These are phyloP conservation scores for Clonostachys rosea DNA, from an alignment of 2,329 filamentous ascomycete species.

Conservation along the genomic window DNA sequence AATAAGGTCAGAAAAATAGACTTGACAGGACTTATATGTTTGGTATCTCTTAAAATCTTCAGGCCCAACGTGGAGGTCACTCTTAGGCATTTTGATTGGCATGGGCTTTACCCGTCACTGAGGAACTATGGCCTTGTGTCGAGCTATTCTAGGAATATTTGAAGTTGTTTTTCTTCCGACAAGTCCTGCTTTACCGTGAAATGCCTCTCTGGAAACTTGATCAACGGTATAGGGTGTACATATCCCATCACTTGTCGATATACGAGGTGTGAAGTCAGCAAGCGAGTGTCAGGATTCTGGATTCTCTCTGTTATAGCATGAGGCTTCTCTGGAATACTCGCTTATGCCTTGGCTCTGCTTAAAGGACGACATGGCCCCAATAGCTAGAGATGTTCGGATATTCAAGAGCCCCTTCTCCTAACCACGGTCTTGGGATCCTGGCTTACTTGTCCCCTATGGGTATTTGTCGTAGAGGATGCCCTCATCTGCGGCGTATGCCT, in stretches of 20 bases:
- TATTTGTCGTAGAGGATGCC: conserved; percentile 28
- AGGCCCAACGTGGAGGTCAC: too few relatives aligned
- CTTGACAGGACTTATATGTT: neutral
- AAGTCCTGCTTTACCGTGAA: too few relatives aligned
- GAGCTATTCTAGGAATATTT: conserved; percentile 9
- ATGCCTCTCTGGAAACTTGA: too few relatives aligned
- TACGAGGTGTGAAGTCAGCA: conserved; percentile 59
- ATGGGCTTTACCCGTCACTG: conserved; percentile 1
- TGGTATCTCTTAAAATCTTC: neutral
- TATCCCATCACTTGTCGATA: conserved; percentile 58
- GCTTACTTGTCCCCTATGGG: conserved; percentile 12
- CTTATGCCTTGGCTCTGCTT: conserved; percentile 22
- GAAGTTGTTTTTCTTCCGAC: conserved; percentile 7
- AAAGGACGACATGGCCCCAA: conserved; percentile 31
- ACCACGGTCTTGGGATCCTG: too few relatives aligned
- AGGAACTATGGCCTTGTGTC: conserved; percentile 1
- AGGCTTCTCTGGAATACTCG: conserved; percentile 13
- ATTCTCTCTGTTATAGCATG: conserved; percentile 14
- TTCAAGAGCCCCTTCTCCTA: too few relatives aligned
- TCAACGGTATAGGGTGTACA: neutral
- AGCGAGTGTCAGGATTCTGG: conserved; percentile 35
- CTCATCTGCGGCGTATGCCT: conserved; percentile 5
- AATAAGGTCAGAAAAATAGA: neutral
- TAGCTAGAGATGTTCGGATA: conserved; percentile 32
- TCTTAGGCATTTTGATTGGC: conserved; percentile 3